phyloP scores from a whole-genome alignment of 1,139 yeast genomes.

The Diutina catenulata region DNA sequence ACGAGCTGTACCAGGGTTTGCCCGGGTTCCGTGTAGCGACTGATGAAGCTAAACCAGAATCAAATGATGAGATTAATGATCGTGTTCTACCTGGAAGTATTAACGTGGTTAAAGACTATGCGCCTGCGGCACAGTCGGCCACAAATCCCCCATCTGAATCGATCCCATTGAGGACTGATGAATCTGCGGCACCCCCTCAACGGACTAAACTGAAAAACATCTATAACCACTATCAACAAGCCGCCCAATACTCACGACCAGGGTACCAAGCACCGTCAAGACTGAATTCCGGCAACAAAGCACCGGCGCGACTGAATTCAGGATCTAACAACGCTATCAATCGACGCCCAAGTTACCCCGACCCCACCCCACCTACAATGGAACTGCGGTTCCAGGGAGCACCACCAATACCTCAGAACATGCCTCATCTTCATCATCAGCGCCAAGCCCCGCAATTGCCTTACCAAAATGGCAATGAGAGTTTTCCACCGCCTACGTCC shows the following conservation, averaged over 20 bases:
- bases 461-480: too few species aligned
- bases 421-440: too few species aligned
- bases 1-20: constrained; percentile 9
- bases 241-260: constrained; percentile 2
- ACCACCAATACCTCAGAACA: too few species aligned
- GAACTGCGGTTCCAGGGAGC: too few species aligned
- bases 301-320: too few species aligned
- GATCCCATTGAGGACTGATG: constrained; percentile 7
- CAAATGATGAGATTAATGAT: constrained; percentile 11
- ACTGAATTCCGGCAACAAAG: background rate
- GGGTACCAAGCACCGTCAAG: background rate
- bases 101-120: constrained; percentile 9
- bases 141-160: constrained; percentile 7
- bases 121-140: constrained; percentile 6
- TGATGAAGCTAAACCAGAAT: constrained; percentile 8
- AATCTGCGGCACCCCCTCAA: constrained; percentile 8
- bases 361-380: background rate
- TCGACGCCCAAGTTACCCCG: background rate
- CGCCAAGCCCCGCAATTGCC: too few species aligned
- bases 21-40: constrained; percentile 9
- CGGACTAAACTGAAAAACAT: constrained; percentile 13
- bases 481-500: too few species aligned
- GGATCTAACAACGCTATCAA: too few species aligned
- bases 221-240: constrained; percentile 16
- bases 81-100: constrained; percentile 10